These are phyloP conservation scores for Picea glauca DNA, from an alignment of 75 land plant genomes.

Conservation along the genomic window DNA sequence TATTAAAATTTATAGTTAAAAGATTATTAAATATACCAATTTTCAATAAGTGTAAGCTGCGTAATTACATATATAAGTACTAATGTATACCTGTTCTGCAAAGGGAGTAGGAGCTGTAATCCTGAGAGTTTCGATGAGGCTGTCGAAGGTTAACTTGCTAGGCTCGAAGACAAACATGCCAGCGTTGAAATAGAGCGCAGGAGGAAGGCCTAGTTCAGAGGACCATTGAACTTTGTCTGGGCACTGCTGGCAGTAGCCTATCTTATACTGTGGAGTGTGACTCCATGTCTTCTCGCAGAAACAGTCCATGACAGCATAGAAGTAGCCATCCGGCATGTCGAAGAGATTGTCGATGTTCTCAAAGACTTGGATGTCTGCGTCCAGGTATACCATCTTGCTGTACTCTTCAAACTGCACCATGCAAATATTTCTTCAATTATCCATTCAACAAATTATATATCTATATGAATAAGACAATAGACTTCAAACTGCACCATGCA, in stretches of 20 bases:
- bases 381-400: slow-evolving; percentile 65
- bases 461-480: too few species aligned
- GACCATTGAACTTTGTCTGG: slow-evolving; percentile 62
- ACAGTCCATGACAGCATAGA: slow-evolving; percentile 82
- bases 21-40: too few species aligned
- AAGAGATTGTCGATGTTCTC: slow-evolving; percentile 74
- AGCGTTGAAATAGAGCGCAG: slow-evolving; percentile 73
- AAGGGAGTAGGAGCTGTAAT: slow-evolving; percentile 36
- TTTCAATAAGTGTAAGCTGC: background rate
- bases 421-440: too few species aligned
- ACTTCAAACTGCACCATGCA: too few species aligned
- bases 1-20: too few species aligned
- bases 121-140: slow-evolving; percentile 24
- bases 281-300: slow-evolving; percentile 87
- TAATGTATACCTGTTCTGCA: slow-evolving; percentile 32
- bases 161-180: slow-evolving; percentile 82
- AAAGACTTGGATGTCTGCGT: slow-evolving; percentile 76
- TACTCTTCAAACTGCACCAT: slow-evolving; percentile 53
- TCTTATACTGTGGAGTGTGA: slow-evolving; percentile 56
- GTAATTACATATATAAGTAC: too few species aligned
- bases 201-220: slow-evolving; percentile 34
- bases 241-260: slow-evolving; percentile 84
- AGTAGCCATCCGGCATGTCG: slow-evolving; percentile 50
- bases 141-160: slow-evolving; percentile 32
- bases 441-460: too few species aligned